Evolutionary conservation across 2,329 filamentous ascomycete genomes (phyloP), one percentile per base, ranked within the genome.

Genomic region (Penicillium sp.): DNA sequence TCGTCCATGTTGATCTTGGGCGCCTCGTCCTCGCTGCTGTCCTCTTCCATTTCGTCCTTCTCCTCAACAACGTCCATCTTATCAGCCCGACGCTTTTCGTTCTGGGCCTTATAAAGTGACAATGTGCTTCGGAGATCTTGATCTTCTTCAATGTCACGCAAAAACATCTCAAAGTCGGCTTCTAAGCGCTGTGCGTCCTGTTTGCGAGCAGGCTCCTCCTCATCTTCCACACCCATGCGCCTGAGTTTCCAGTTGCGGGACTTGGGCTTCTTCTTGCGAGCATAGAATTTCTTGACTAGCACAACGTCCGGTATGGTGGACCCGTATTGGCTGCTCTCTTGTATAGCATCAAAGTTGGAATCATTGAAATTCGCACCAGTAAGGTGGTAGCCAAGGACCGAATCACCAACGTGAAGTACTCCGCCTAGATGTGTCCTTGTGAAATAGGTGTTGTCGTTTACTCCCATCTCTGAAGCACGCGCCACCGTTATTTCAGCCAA

Each of bases 251-350:
- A 99, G 80, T 90, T 90, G 64, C 95, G 86, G 73, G 81, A 83
- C 79, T 86, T 87, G 71, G 85, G 83, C 83, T 93, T 96, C 79
- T 89, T 87, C 75, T 89, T 88, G 65, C 90, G 85, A 57, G 88
- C 85, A 76, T 95, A 99, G 81, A 90, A 87, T 75, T 99, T 99
- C 91, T 96, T 97, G 72, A 99, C 91, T 3, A 99, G 82, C 6
- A 99, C 77, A 0, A 97, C 94, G 67, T 99, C 94, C 0, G 94
- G 94, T 56, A 99, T 89, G 3, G 82, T 85, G 3, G 86, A 87
- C 2, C 84, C 79, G 74, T 95, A 93, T 51, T 87, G 85, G 71
- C 85, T 85, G 53, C 87, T 91, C 51, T 82, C 75, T 73, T 97
- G 91, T 33, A 97, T 82, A 5, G 87, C 89, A 64, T 96, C 91